Conservation (phyloP, 768 basidiomycete species). For the Russula sp. region DNA sequence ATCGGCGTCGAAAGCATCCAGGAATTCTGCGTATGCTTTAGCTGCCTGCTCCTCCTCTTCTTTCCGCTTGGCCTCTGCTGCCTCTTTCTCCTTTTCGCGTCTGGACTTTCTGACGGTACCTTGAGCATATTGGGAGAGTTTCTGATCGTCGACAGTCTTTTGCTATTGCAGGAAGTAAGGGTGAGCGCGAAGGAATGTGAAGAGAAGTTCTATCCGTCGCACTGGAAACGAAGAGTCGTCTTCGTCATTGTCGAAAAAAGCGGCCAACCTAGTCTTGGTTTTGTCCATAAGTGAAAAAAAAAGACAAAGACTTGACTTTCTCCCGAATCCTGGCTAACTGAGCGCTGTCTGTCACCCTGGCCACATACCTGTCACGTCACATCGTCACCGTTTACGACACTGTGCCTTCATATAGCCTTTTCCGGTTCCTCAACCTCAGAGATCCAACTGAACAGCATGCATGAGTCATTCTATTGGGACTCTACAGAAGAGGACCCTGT, state of each 20-base stretch:
- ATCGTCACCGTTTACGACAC: background rate
- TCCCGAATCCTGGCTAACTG: no score
- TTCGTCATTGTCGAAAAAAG: conserved; percentile 82
- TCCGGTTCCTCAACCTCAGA: no score
- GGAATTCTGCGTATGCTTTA: conserved; percentile 75
- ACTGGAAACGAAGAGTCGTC: conserved; percentile 85
- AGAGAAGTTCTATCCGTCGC: conserved; percentile 74
- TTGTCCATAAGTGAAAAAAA: conserved; percentile 47
- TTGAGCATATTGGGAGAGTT: conserved; percentile 78
- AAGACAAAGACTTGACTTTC: background rate
- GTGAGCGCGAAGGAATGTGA: conserved; percentile 51
- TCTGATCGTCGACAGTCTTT: conserved; percentile 80
- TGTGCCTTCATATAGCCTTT: no score
- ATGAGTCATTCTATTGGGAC: conserved; percentile 8
- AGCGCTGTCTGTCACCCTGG: background rate
- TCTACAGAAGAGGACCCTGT: background rate
- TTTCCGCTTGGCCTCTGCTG: conserved; percentile 81
- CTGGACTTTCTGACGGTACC: conserved; percentile 87
- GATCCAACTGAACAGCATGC: background rate
- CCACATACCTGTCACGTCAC: background rate
- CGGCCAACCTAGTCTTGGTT: conserved; percentile 61
- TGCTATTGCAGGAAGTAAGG: conserved; percentile 53
- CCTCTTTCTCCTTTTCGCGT: conserved; percentile 88
- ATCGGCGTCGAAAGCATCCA: conserved; percentile 79
- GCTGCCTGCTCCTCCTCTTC: conserved; percentile 80